Evolutionary conservation across 2,329 filamentous ascomycete species (phyloP).

Genomic region (Pseudopithomyces maydicus): DNA sequence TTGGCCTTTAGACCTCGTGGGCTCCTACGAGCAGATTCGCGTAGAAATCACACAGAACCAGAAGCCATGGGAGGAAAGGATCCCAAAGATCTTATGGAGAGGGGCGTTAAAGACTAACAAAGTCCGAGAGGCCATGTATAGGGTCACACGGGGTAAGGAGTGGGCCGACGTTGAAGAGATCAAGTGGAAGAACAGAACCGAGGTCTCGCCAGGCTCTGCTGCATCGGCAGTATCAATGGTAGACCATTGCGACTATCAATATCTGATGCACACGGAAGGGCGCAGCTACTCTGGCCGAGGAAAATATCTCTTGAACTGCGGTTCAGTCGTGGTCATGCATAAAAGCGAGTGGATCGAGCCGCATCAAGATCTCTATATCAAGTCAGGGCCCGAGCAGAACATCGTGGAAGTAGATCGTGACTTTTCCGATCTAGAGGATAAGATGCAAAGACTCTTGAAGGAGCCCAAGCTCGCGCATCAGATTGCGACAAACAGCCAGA

Average conservation of each 20-base stretch:
- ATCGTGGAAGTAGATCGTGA: slow-evolving; percentile 25
- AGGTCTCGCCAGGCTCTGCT: slow-evolving; percentile 8
- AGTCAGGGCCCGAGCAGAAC: slow-evolving; percentile 22
- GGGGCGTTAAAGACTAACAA: slow-evolving; percentile 35
- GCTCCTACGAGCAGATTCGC: slow-evolving; percentile 20
- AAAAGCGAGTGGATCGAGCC: slow-evolving; percentile 23
- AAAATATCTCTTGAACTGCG: slow-evolving; percentile 57
- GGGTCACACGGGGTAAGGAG: slow-evolving; percentile 12
- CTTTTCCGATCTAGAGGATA: slow-evolving; percentile 22
- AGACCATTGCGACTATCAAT: slow-evolving; percentile 37
- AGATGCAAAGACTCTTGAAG: slow-evolving; percentile 16
- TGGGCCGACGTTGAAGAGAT: slow-evolving; percentile 24
- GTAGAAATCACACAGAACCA: slow-evolving; percentile 14
- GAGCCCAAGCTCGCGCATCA: slow-evolving; percentile 14
- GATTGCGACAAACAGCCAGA: slow-evolving; percentile 20
- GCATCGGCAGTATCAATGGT: slow-evolving; percentile 19
- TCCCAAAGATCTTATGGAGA: slow-evolving; percentile 34
- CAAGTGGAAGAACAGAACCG: slow-evolving; percentile 17
- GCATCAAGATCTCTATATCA: slow-evolving; percentile 15
- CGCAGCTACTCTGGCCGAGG: slow-evolving; percentile 53
- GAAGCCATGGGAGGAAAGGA: slow-evolving; percentile 19
- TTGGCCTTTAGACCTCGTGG: slow-evolving; percentile 22
- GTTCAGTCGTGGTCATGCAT: slow-evolving; percentile 22
- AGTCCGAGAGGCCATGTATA: slow-evolving; percentile 16
- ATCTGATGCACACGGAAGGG: slow-evolving; percentile 55